Evolutionary conservation across 495 filamentous ascomycete species (phyloP).

Genomic region (Neurospora cerealis): DNA sequence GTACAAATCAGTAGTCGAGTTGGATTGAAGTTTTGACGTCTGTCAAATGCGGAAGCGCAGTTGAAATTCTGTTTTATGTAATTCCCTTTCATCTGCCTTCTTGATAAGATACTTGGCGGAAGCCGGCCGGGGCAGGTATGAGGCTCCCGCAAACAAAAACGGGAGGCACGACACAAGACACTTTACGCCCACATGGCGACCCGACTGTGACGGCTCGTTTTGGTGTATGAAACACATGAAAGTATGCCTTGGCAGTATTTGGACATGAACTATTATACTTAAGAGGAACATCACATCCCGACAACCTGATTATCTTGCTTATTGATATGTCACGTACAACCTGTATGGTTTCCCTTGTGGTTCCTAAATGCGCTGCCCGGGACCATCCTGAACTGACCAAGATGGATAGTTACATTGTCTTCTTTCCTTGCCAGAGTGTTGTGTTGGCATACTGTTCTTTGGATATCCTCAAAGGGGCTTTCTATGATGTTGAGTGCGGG

Average conservation of each 20-base stretch:
- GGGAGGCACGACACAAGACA: background rate
- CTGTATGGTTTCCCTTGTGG: background rate
- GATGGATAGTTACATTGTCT: too few species aligned
- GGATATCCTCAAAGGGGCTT: too few species aligned
- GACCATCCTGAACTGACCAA: too few species aligned
- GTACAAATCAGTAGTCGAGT: background rate
- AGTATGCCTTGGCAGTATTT: background rate
- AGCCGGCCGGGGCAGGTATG: background rate
- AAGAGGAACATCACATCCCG: too few species aligned
- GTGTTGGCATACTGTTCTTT: too few species aligned
- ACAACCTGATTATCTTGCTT: background rate
- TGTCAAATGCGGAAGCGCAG: background rate
- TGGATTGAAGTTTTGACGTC: background rate
- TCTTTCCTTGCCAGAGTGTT: too few species aligned
- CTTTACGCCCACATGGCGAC: background rate
- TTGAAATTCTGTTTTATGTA: background rate
- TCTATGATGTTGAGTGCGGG: too few species aligned
- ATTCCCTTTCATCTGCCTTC: background rate
- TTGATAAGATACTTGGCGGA: background rate
- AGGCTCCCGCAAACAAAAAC: background rate
- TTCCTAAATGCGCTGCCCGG: background rate
- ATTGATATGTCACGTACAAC: background rate
- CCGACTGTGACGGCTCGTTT: background rate
- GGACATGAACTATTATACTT: background rate
- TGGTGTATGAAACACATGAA: background rate